Base-by-base conservation (phyloP, 2,329 filamentous ascomycete genomes). In the Hypoxylon rubiginosum region DNA sequence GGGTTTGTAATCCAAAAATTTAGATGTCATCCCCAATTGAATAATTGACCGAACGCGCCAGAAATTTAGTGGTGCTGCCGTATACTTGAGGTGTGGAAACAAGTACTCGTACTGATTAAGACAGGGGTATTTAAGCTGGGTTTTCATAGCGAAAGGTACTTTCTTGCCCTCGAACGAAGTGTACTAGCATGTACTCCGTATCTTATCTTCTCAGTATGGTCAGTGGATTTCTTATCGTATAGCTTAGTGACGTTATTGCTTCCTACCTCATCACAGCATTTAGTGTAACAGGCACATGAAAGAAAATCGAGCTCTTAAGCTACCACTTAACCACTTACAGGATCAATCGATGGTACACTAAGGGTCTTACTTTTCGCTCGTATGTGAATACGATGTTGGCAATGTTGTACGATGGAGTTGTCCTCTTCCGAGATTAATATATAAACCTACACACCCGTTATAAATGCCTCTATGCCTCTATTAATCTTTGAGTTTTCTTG, bases 1-100 rank as follows among this genome's bases (percentile, higher is more conserved):
- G 56, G 41, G 56, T 64, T 67, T 64, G 56, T 67, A 64, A 67
- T 65, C 41, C 28, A 30, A 39, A 66, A 59, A 52, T 26, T 45
- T 58, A 6, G 49, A 55, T 49, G 52, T 48, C 48, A 49, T 30
- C 26, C 45, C 46, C 39, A 50, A 66, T 62, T 58, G 43, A 61
- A 46, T 45, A 54, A 59, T 50, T 41, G 53, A 50, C 46, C 56
- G 62, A 65, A 56, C 28, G 28, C 15, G 49, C 36, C 43, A 53
- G 30, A 43, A 43, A 60, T n/a, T 32, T 32, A 34, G 49, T 39
- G 21, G 49, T 41, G 51, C 43, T 39, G 21, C 43, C n/a, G 28
- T 53, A 51, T 55, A 51, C 28, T 15, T 36, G 21, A 28, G 26
- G 21, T 19, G 39, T 17, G 39, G n/a, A n/a, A n/a, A 9, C 13